These are phyloP conservation scores for Xylaria sp. DNA, from an alignment of 2,329 filamentous ascomycete genomes.

Conservation along the genomic window DNA sequence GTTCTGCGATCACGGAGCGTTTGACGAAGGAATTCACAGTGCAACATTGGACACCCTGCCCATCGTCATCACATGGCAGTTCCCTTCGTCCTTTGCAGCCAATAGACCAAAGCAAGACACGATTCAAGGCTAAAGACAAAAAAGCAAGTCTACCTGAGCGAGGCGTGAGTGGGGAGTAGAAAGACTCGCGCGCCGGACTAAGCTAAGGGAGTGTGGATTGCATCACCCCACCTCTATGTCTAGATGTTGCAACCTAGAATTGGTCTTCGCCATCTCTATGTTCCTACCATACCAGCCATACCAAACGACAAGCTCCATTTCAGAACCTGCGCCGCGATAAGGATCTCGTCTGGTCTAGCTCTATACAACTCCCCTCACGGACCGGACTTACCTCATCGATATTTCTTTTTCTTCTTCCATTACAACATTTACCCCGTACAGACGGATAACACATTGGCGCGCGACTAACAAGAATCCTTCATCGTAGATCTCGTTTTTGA, in stretches of 20 bases:
- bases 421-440: slow-evolving; percentile 5
- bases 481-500: slow-evolving; percentile 41
- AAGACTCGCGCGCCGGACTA: slow-evolving; percentile 29
- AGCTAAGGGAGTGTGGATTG: slow-evolving; percentile 33
- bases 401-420: slow-evolving; percentile 21
- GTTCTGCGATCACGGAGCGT: slow-evolving; percentile 31
- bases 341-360: slow-evolving; percentile 10
- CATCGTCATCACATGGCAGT: slow-evolving; percentile 29
- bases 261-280: slow-evolving; percentile 1
- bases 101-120: slow-evolving; percentile 19
- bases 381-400: slow-evolving; percentile 14
- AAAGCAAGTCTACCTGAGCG: slow-evolving; percentile 23
- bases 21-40: slow-evolving; percentile 3
- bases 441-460: slow-evolving; percentile 19
- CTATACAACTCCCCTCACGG: slow-evolving; percentile 11
- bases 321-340: slow-evolving; percentile 9
- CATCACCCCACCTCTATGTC: slow-evolving; percentile 44
- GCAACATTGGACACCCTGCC: slow-evolving; percentile 4
- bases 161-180: slow-evolving; percentile 24
- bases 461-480: slow-evolving; percentile 36
- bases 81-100: slow-evolving; percentile 22
- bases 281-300: neutral
- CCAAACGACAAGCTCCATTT: slow-evolving; percentile 8
- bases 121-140: slow-evolving; percentile 26
- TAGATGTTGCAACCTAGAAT: slow-evolving; percentile 12